phyloP scores from a whole-genome alignment of 106 monocot species.

The Dendrobium officinale region DNA sequence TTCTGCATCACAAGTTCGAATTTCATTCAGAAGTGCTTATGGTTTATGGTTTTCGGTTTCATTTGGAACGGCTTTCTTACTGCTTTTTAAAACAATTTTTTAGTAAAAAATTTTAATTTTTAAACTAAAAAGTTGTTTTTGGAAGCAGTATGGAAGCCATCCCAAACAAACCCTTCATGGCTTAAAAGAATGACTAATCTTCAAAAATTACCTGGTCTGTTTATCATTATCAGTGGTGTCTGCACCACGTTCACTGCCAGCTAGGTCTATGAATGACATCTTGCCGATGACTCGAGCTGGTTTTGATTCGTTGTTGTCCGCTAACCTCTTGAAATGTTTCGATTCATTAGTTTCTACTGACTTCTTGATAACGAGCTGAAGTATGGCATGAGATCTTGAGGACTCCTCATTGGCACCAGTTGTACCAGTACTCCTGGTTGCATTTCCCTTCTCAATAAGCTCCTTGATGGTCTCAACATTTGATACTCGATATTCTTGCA shows the following conservation, averaged over 20 bases:
- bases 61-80: too few species aligned
- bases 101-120: too few species aligned
- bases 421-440: conserved; percentile 85
- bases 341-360: conserved; percentile 47
- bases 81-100: too few species aligned
- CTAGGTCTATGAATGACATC: conserved; percentile 97
- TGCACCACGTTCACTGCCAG: conserved; percentile 97
- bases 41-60: background rate
- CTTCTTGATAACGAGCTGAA: conserved; percentile 88
- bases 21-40: background rate
- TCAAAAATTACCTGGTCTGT: conserved; percentile 62
- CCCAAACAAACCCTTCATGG: background rate
- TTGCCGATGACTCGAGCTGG: conserved; percentile 71
- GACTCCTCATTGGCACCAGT: conserved; percentile 99
- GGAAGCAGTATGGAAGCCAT: too few species aligned
- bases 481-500: conserved; percentile 94
- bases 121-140: too few species aligned
- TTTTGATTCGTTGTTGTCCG: conserved; percentile 41
- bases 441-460: conserved; percentile 94
- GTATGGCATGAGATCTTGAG: conserved; percentile 89
- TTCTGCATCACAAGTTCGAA: conserved; percentile 35
- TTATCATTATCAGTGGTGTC: conserved; percentile 98
- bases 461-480: conserved; percentile 90
- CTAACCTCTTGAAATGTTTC: conserved; percentile 22
- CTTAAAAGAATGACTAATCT: background rate